Conservation (phyloP, 306 rosid species). For the Pterocarpus santalinus region DNA sequence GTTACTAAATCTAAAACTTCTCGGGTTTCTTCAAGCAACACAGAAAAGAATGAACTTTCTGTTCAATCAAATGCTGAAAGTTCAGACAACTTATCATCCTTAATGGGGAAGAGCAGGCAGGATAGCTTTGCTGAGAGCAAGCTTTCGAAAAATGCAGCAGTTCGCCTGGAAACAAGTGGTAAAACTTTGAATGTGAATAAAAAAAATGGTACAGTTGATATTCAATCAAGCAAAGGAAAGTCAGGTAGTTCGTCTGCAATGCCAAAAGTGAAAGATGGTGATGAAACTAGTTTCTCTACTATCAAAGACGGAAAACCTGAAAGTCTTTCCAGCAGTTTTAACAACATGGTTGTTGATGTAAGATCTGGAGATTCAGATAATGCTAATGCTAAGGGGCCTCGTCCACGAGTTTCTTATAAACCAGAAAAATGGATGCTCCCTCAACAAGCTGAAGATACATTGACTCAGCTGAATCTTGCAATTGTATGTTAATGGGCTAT, state of each 20-base stretch:
- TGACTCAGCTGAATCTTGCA: conserved; percentile 96
- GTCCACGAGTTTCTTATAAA: conserved; percentile 59
- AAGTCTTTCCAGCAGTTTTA: conserved; percentile 59
- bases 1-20: conserved; percentile 55
- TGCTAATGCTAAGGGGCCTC: conserved; percentile 53
- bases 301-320: conserved; percentile 56
- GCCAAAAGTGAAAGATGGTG: conserved; percentile 56
- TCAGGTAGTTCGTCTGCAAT: conserved; percentile 52
- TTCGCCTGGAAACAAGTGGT: conserved; percentile 46
- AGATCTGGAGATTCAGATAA: conserved; percentile 64
- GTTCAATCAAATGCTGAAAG: conserved; percentile 55
- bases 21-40: conserved; percentile 48
- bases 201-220: conserved; percentile 46
- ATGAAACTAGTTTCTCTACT: conserved; percentile 57
- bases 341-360: conserved; percentile 54
- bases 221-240: conserved; percentile 56
- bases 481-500: conserved; percentile 61
- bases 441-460: conserved; percentile 71
- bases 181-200: conserved; percentile 48
- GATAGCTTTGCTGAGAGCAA: conserved; percentile 45
- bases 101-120: conserved; percentile 46
- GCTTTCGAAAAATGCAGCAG: conserved; percentile 37
- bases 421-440: conserved; percentile 97
- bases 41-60: conserved; percentile 49
- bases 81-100: conserved; percentile 53